Evolutionary conservation across 305 asterid genomes (phyloP), one percentile per base, ranked within the genome.

Genomic region (Fraxinus dipetala): DNA sequence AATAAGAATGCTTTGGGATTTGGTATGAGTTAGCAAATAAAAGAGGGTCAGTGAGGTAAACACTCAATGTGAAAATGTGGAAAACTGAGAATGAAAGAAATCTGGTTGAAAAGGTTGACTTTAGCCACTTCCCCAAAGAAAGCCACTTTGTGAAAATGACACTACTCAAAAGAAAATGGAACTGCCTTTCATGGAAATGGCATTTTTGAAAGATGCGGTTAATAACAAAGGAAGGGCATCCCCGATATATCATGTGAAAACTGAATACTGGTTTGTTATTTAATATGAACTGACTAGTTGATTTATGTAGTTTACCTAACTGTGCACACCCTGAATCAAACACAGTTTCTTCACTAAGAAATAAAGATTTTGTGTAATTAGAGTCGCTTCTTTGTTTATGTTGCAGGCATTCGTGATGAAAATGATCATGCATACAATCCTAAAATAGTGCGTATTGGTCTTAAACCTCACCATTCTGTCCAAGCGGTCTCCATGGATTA

Each of bases 401-500:
- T 86, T 82, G 83, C 95, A 96, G 99, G 99, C 79, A 92, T 96
- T 81, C 98, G 89, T 75, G 97, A 96, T 90, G 99, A 94, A 91
- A 91, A 89, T 85, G 96, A 91, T 88, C 94, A 54, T 80, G 84
- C 92, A 81, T 96, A 96, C 90, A 91, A 76, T 89, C 98, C 99
- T 83, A 96, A 96, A 90, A 91, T 94, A 86, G 99, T 96, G 80
- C 97, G 99, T 76, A 91, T 93, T 78, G 99, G 99, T 85, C 94
- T 96, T 72, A 96, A 89, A 84, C 83, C 99, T n/a, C 99, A 96
- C 88, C 98, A 93, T 87, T 94, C 98, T 72, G 94, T 96, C 85
- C 92, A 89, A 90, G 89, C 97, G 32, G 99, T 96, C 89, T 92
- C 98, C 80, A 94, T 96, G 97, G 98, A 96, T 91, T 88, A 96